Evolutionary conservation across 345 rosid genomes (phyloP).

Genomic region (Mangifera indica): DNA sequence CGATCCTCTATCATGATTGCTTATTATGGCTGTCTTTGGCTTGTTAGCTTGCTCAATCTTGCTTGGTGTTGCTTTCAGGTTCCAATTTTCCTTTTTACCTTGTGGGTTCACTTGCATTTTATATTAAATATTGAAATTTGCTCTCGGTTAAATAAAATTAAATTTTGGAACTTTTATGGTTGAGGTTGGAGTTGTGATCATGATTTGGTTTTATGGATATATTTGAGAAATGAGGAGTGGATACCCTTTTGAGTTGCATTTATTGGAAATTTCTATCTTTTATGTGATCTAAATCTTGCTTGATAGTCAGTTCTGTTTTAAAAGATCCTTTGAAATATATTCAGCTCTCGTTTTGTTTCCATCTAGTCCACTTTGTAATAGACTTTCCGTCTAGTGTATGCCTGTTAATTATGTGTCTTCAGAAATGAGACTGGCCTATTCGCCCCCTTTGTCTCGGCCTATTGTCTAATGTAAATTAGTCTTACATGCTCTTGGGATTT

Average conservation of each 20-base stretch:
- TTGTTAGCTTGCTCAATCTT: slow-evolving; percentile 86
- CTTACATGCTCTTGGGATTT: too few relatives aligned
- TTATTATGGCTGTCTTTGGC: slow-evolving; percentile 79
- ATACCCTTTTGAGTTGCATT: not conserved
- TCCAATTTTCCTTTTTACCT: not conserved
- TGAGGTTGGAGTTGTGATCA: too few relatives aligned
- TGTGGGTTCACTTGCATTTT: not conserved
- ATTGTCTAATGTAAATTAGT: not conserved
- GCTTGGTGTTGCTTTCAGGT: slow-evolving; percentile 88
- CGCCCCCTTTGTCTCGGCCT: too few relatives aligned
- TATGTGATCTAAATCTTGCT: not conserved
- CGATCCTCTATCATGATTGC: slow-evolving; percentile 83
- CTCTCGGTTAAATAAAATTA: too few relatives aligned
- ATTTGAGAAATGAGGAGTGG: not conserved
- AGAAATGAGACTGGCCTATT: not conserved
- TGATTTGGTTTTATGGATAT: not conserved
- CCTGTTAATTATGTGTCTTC: not conserved
- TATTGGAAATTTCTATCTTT: not conserved
- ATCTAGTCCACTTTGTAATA: not conserved
- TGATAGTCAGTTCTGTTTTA: not conserved
- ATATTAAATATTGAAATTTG: too few relatives aligned
- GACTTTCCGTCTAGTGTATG: not conserved
- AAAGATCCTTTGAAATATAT: not conserved
- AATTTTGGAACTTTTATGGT: too few relatives aligned
- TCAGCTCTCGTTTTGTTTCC: not conserved